These are phyloP conservation scores for Lentinula novae-zelandiae DNA, from an alignment of 1,284 basidiomycete genomes.

Conservation along the genomic window DNA sequence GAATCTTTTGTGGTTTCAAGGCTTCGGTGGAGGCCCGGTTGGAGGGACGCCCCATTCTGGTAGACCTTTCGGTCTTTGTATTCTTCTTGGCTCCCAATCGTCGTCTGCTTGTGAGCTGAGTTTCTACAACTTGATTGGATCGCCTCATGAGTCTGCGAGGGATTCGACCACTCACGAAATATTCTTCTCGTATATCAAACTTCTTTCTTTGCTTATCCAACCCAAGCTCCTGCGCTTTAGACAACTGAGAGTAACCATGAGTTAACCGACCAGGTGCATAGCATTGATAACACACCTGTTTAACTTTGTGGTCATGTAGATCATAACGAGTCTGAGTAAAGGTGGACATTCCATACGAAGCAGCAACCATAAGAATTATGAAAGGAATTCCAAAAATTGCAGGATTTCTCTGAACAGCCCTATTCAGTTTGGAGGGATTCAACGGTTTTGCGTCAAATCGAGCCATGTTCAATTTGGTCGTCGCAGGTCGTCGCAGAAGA, in stretches of 20 bases:
- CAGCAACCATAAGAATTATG: slow-evolving; percentile 78
- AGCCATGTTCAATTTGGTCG: slow-evolving; percentile 38
- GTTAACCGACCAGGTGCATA: neutral
- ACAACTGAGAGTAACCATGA: slow-evolving; percentile 42
- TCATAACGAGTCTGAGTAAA: slow-evolving; percentile 94
- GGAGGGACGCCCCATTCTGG: slow-evolving; percentile 90
- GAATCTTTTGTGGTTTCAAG: neutral
- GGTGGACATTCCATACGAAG: slow-evolving; percentile 80
- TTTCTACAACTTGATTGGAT: slow-evolving; percentile 41
- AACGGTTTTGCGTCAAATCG: slow-evolving; percentile 57
- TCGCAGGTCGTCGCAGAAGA: neutral
- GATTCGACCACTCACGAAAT: slow-evolving; percentile 69
- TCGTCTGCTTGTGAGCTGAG: slow-evolving; percentile 59
- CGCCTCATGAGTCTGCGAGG: neutral
- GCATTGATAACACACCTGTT: slow-evolving; percentile 44
- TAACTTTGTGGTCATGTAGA: slow-evolving; percentile 77
- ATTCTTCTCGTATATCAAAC: slow-evolving; percentile 93
- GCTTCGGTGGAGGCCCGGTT: slow-evolving; percentile 34
- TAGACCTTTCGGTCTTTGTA: slow-evolving; percentile 76
- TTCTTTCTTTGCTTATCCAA: slow-evolving; percentile 79
- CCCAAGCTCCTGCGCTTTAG: slow-evolving; percentile 81
- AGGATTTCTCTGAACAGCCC: slow-evolving; percentile 53
- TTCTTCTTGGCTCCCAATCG: slow-evolving; percentile 87
- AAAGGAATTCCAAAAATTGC: slow-evolving; percentile 86
- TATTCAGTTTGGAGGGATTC: slow-evolving; percentile 41